These are phyloP conservation scores for Xylaria nigripes DNA, from an alignment of 495 filamentous ascomycete species.

Conservation along the genomic window DNA sequence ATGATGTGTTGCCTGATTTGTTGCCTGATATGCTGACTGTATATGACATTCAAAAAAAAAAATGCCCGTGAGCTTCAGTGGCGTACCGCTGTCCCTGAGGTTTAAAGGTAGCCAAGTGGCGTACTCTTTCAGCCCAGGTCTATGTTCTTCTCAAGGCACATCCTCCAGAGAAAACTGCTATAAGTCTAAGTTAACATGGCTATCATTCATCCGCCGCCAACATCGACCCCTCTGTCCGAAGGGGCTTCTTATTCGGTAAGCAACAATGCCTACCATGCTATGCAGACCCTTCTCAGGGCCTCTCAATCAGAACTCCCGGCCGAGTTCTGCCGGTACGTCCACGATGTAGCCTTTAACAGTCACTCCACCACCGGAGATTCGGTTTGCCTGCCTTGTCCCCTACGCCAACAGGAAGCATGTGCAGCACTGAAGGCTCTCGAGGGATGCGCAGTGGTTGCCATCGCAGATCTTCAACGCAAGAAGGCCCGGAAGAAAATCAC, in stretches of 20 bases:
- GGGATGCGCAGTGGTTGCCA: conserved; percentile 55
- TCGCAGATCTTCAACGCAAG: conserved; percentile 46
- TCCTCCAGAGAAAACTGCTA: not conserved
- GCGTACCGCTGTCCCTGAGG: conserved; percentile 6
- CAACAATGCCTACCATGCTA: conserved; percentile 22
- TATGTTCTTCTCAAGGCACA: not conserved
- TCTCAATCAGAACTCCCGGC: conserved; percentile 22
- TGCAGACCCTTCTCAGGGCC: conserved; percentile 20
- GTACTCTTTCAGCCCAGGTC: conserved; percentile 4
- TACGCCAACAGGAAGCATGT: conserved; percentile 62
- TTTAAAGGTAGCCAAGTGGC: conserved; percentile 11
- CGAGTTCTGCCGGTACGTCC: conserved; percentile 21
- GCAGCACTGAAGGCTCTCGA: conserved; percentile 64
- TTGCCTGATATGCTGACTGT: not conserved
- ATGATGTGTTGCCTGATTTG: not conserved
- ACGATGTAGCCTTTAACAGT: conserved; percentile 24
- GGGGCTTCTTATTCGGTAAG: conserved; percentile 14
- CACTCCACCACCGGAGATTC: conserved; percentile 24
- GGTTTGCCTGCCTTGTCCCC: conserved; percentile 51
- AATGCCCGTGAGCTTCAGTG: conserved; percentile 2
- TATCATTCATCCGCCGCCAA: conserved; percentile 7
- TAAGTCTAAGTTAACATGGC: conserved; percentile 14
- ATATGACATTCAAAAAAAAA: not conserved
- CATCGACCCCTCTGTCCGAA: not conserved
- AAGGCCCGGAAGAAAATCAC: conserved; percentile 37